These are phyloP conservation scores for Mycena indigotica DNA, from an alignment of 768 basidiomycete species.

Conservation along the genomic window DNA sequence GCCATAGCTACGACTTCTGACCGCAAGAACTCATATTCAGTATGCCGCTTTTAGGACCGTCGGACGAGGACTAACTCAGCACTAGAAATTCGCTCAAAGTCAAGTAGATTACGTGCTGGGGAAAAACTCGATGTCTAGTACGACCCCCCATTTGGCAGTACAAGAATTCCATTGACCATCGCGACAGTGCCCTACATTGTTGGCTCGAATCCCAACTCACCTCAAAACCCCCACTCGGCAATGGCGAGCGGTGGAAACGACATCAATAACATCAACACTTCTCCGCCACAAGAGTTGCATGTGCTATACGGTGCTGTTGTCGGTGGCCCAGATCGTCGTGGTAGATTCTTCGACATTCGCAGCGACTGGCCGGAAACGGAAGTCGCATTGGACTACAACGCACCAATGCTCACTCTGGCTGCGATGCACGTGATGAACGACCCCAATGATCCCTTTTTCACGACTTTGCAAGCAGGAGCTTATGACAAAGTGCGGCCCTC, in stretches of 20 bases:
- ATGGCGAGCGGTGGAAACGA: slow-evolving; percentile 83
- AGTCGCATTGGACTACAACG: slow-evolving; percentile 87
- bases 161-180: background rate
- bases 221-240: slow-evolving; percentile 87
- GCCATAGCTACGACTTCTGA: slow-evolving; percentile 64
- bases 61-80: background rate
- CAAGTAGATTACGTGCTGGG: slow-evolving; percentile 86
- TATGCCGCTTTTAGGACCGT: slow-evolving; percentile 31
- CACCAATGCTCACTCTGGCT: slow-evolving; percentile 84
- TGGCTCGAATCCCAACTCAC: slow-evolving; percentile 88
- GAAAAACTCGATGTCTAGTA: slow-evolving; percentile 87
- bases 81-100: slow-evolving; percentile 67
- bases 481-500: slow-evolving; percentile 62
- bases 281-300: slow-evolving; percentile 71
- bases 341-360: slow-evolving; percentile 81
- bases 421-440: slow-evolving; percentile 76
- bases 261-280: slow-evolving; percentile 67
- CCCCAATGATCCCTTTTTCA: slow-evolving; percentile 75
- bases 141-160: slow-evolving; percentile 20
- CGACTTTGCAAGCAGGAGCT: slow-evolving; percentile 65
- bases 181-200: slow-evolving; percentile 77
- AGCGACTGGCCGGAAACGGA: slow-evolving; percentile 91
- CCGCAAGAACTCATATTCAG: slow-evolving; percentile 63
- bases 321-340: slow-evolving; percentile 80
- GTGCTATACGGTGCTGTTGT: slow-evolving; percentile 86